Evolutionary conservation across 805 yeast species (phyloP), one percentile per base, ranked within the genome.

Genomic region (Starmerella gropengiesseri): DNA sequence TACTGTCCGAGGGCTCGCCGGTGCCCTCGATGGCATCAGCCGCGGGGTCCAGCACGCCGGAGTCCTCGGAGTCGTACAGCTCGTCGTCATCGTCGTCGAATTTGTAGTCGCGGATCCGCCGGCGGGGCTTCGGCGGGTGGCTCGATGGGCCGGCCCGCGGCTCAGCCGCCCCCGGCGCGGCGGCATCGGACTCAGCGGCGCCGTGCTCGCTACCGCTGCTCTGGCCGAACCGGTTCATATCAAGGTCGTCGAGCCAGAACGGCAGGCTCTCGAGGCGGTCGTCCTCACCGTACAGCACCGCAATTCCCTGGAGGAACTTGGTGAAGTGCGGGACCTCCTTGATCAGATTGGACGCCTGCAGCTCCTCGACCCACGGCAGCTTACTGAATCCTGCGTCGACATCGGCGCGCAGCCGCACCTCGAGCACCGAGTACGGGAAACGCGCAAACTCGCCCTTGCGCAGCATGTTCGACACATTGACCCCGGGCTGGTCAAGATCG

Each of bases 261-360:
- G 98, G 98, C 49, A 89, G 69, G 49, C 80, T 77, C 59, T 85
- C 95, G 57, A 89, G 71, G 53, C 81, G 79, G 55, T 89, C 96
- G 59, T 84, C 91, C 58, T 89, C 97, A 41, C 85, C 74, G 58
- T 78, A 89, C 49, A 89, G 69, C 2, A 85, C 71, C 5, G 95
- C 86, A 45, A 86, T 75, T 64, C 97, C 97, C 60, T 89, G 98
- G 52, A 89, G 72, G 59, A 82, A 89, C 63, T 86, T 84, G 40
- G 95, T 83, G 57, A 89, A 89, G 56, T 83, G 82, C 43, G 96
- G 95, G 47, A 89, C 87, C 60, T 86, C 96, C 59, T 84, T 86
- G 37, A 86, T 94, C 53, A 89, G 68, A 57, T 84, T 87, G 20
- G 85, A 74, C 44, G 77, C 75, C 23, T 84, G 78, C 55, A 89